Conservation (phyloP, 108 stramenopile genomes). For the Stephanodiscus triporus region DNA sequence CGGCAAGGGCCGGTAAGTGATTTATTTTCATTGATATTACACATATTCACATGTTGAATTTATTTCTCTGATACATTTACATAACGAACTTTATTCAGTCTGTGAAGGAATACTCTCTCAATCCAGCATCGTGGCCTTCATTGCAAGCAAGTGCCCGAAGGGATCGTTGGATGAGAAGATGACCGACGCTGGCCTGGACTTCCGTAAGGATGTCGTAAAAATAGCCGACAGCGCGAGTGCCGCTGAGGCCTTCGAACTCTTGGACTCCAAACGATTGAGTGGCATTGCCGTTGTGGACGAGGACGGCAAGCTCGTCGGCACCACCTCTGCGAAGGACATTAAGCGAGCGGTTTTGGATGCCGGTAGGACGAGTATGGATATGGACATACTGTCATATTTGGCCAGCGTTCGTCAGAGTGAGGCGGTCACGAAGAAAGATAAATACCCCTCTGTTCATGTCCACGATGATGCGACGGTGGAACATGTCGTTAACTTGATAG, state of each 20-base stretch:
- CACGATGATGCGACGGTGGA: constrained; percentile 57
- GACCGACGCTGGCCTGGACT: constrained; percentile 43
- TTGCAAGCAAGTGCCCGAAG: constrained; percentile 39
- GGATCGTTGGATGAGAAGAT: constrained; percentile 50
- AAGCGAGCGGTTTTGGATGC: constrained; percentile 56
- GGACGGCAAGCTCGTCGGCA: constrained; percentile 54
- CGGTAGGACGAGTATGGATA: constrained; percentile 44
- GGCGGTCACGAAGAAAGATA: constrained; percentile 33
- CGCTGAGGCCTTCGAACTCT: constrained; percentile 49
- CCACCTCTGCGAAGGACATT: constrained; percentile 56
- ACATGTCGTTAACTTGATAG: constrained; percentile 54
- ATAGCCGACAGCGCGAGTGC: constrained; percentile 46
- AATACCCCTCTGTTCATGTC: constrained; percentile 52
- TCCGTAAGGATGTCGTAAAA: constrained; percentile 45
- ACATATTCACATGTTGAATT: not conserved
- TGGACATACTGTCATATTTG: constrained; percentile 55
- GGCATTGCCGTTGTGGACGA: constrained; percentile 64
- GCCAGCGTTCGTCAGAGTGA: constrained; percentile 53
- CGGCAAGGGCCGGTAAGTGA: constrained; percentile 22
- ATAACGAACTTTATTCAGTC: not conserved
- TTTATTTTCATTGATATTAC: not conserved
- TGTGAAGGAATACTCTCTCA: constrained; percentile 48
- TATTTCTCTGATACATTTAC: not conserved
- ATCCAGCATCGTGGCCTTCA: constrained; percentile 48
- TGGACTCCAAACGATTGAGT: constrained; percentile 51